Evolutionary conservation across 139 green algal genomes (phyloP).

Genomic region (Picochlorum sp.): DNA sequence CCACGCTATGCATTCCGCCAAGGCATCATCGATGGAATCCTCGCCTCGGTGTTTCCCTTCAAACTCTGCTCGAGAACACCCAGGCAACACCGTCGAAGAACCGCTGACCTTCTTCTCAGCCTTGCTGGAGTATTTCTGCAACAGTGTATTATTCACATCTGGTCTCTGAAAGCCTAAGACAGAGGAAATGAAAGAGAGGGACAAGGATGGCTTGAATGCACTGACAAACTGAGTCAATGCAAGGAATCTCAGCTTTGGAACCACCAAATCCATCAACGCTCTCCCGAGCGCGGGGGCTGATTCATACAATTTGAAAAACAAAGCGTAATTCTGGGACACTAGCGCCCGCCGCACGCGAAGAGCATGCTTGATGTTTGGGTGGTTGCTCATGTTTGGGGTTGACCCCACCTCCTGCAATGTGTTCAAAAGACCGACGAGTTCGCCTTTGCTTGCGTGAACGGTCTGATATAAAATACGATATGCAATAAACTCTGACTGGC

Average conservation of each 20-base stretch:
- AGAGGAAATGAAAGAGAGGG: constrained; percentile 37
- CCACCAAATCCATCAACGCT: constrained; percentile 61
- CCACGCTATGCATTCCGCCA: constrained; percentile 13
- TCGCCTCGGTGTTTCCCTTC: constrained; percentile 7
- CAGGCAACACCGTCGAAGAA: constrained; percentile 29
- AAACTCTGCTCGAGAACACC: constrained; percentile 32
- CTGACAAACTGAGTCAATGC: constrained; percentile 44
- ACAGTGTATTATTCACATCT: not conserved
- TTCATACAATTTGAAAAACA: constrained; percentile 68
- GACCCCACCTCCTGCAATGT: constrained; percentile 33
- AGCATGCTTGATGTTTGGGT: constrained; percentile 45
- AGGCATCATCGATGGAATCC: not conserved
- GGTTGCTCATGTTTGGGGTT: constrained; percentile 20
- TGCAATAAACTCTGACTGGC: constrained; percentile 46
- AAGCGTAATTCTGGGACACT: constrained; percentile 22
- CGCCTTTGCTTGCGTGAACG: constrained; percentile 41
- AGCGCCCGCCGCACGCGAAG: constrained; percentile 41
- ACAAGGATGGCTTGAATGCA: constrained; percentile 45
- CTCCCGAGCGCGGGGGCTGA: constrained; percentile 50
- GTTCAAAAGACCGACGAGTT: constrained; percentile 44
- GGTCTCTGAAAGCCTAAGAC: constrained; percentile 49
- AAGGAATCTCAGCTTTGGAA: constrained; percentile 42
- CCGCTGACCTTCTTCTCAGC: not conserved
- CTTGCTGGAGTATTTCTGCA: constrained; percentile 1
- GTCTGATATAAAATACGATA: constrained; percentile 63